Evolutionary conservation across 345 rosid genomes (phyloP).

Genomic region (Pistacia vera): DNA sequence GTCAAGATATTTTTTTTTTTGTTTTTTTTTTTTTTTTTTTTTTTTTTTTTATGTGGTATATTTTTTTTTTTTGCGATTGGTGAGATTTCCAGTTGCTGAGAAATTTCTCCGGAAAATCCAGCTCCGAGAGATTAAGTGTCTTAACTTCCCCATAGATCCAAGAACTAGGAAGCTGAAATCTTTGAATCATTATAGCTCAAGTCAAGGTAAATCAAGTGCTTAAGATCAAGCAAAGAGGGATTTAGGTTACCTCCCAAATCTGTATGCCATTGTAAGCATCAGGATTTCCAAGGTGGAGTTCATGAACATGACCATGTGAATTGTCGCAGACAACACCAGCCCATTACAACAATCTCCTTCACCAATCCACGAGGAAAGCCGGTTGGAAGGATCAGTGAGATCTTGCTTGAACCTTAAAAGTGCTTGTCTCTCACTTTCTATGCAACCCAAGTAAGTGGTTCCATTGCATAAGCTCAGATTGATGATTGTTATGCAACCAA

Average conservation of each 20-base stretch:
- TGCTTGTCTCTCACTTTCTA: background rate
- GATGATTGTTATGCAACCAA: background rate
- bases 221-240: background rate
- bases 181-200: background rate
- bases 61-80: too few species aligned
- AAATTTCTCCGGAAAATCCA: background rate
- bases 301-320: constrained; percentile 17
- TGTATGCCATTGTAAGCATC: background rate
- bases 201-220: constrained; percentile 5
- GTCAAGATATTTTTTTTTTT: too few species aligned
- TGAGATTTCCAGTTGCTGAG: background rate
- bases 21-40: too few species aligned
- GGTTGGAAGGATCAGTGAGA: background rate
- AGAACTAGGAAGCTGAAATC: background rate
- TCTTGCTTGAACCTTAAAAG: background rate
- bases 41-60: too few species aligned
- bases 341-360: constrained; percentile 33
- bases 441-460: background rate
- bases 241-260: background rate
- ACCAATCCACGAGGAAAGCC: constrained; percentile 4
- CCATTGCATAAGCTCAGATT: background rate
- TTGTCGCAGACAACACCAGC: constrained; percentile 31
- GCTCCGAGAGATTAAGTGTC: background rate
- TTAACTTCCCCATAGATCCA: background rate
- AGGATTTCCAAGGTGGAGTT: constrained; percentile 21